A percentile compares a stretch with the other conserved stretches of the same genome.
Evolutionary conservation across 306 rosid genomes (phyloP).

Genomic region (Castanea crenata): DNA sequence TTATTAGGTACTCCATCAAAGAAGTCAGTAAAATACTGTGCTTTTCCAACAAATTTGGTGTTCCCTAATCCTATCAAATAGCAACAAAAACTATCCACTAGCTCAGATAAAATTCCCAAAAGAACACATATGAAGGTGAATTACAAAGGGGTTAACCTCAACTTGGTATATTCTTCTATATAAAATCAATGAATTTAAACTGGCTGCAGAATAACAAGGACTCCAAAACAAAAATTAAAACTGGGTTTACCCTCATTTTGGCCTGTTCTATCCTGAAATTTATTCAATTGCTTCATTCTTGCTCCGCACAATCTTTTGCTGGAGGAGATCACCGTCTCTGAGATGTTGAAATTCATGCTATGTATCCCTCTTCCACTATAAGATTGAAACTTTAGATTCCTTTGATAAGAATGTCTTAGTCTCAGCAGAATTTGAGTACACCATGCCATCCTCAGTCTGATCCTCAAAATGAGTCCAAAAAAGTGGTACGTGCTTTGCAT

Average conservation of each 20-base stretch:
- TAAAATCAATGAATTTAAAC: not conserved
- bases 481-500: not conserved
- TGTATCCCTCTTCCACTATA: conserved; percentile 19
- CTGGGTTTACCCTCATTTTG: conserved; percentile 49
- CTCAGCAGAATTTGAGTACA: conserved; percentile 39
- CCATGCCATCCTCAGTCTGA: conserved; percentile 43
- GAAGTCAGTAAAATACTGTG: not conserved
- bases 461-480: conserved; percentile 6
- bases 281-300: conserved; percentile 41
- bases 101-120: not conserved
- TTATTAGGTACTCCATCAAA: not conserved
- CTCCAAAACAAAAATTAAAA: not conserved
- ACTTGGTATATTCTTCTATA: not conserved
- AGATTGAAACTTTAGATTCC: conserved; percentile 28
- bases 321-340: conserved; percentile 21
- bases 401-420: conserved; percentile 17
- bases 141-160: not conserved
- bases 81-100: not conserved
- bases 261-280: conserved; percentile 62
- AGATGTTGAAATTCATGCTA: conserved; percentile 33
- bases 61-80: not conserved
- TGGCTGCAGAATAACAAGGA: not conserved
- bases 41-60: not conserved
- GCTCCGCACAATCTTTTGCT: conserved; percentile 23
- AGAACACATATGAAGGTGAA: not conserved